Percentiles rank a stretch among this genome's conserved stretches.
Conservation (phyloP, 768 basidiomycete genomes). For the Kwoniella dejecticola region DNA sequence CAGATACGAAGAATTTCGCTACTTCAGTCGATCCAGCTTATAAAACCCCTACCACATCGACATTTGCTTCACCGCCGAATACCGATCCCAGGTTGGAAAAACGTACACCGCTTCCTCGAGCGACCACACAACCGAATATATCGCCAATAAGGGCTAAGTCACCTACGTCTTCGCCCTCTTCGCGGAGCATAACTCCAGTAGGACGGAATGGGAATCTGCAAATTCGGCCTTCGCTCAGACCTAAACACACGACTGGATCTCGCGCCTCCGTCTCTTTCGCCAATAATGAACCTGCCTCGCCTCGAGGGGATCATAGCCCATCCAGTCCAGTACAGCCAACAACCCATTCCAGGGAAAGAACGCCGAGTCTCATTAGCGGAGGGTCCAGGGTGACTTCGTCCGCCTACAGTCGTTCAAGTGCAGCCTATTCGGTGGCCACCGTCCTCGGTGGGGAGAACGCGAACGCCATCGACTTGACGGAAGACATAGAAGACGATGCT, state of each 20-base stretch:
- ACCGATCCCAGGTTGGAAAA: constrained; percentile 6
- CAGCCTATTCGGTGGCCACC: constrained; percentile 28
- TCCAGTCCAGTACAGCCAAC: not conserved
- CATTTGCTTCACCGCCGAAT: constrained; percentile 15
- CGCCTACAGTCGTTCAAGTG: constrained; percentile 39
- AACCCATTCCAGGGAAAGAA: constrained; percentile 31
- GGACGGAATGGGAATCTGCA: constrained; percentile 10
- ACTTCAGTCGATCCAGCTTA: not conserved
- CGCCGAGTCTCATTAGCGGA: constrained; percentile 40
- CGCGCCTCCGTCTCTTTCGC: constrained; percentile 21
- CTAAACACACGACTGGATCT: constrained; percentile 14
- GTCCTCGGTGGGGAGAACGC: constrained; percentile 30
- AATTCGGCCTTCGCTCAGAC: constrained; percentile 16
- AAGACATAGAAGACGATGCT: constrained; percentile 26
- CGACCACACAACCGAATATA: constrained; percentile 30
- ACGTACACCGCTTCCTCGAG: constrained; percentile 5
- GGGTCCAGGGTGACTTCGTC: constrained; percentile 34
- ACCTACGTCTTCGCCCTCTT: constrained; percentile 24
- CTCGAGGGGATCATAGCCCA: constrained; percentile 1
- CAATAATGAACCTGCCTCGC: constrained; percentile 16
- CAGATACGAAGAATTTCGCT: not conserved
- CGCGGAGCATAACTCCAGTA: constrained; percentile 22
- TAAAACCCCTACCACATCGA: constrained; percentile 27
- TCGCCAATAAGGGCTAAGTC: constrained; percentile 33
- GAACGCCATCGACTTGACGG: constrained; percentile 23